phyloP scores from a whole-genome alignment of 495 filamentous ascomycete genomes.

The Durotheca rogersii region DNA sequence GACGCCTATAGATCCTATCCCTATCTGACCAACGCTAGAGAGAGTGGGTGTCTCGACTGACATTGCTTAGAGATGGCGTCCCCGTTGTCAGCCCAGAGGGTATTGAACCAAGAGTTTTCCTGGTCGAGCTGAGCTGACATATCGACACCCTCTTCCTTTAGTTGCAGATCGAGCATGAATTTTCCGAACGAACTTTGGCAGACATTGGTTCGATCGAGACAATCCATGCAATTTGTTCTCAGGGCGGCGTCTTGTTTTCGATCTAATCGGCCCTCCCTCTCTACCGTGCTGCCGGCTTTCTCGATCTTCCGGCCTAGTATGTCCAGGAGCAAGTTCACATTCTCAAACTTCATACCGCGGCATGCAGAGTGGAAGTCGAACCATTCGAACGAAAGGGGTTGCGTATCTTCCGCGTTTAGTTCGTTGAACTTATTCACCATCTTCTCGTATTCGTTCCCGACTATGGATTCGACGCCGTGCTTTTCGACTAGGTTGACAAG shows the following conservation, averaged over 20 bases:
- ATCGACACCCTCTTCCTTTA: conserved; percentile 70
- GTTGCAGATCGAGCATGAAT: conserved; percentile 70
- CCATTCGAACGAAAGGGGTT: conserved; percentile 71
- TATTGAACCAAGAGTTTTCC: conserved; percentile 87
- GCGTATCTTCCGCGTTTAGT: conserved; percentile 45
- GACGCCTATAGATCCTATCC: too few species aligned
- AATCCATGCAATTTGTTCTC: conserved; percentile 97
- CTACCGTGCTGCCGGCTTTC: conserved; percentile 62
- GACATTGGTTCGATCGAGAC: conserved; percentile 89
- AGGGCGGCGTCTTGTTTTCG: conserved; percentile 70
- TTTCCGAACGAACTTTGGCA: conserved; percentile 85
- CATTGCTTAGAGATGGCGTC: conserved; percentile 69
- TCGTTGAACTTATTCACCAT: conserved; percentile 63
- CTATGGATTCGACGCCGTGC: conserved; percentile 70
- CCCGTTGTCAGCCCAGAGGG: conserved; percentile 92
- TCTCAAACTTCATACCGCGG: conserved; percentile 96
- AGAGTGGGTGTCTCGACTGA: too few species aligned
- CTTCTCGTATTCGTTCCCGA: conserved; percentile 75
- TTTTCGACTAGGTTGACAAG: conserved; percentile 87
- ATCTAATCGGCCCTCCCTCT: conserved; percentile 50
- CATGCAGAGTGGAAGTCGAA: conserved; percentile 93
- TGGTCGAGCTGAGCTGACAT: conserved; percentile 68
- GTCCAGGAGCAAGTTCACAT: conserved; percentile 75
- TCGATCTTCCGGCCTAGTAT: conserved; percentile 63
- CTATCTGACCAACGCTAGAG: too few species aligned